Percentiles rank a stretch among this genome's conserved stretches.
phyloP scores from a whole-genome alignment of 768 basidiomycete genomes.

The Boletellus ananas region DNA sequence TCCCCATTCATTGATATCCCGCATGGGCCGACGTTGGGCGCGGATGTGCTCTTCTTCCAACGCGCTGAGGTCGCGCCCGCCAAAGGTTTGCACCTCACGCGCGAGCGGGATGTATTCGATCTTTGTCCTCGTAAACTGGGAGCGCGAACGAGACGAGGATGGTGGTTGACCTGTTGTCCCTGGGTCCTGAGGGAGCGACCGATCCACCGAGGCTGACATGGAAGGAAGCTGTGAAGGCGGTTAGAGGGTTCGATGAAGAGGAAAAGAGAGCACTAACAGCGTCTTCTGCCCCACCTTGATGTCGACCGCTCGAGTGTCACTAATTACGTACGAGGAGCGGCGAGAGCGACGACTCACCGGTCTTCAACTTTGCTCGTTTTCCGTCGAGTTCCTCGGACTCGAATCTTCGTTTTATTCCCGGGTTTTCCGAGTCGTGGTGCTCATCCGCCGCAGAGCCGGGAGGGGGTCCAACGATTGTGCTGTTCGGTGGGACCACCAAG shows the following conservation, averaged over 20 bases:
- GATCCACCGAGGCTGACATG: slow-evolving; percentile 18
- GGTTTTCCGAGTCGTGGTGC: slow-evolving; percentile 54
- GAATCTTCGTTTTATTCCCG: slow-evolving; percentile 69
- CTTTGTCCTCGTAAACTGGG: slow-evolving; percentile 65
- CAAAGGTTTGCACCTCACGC: slow-evolving; percentile 70
- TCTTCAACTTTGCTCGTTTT: slow-evolving; percentile 72
- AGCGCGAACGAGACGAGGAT: slow-evolving; percentile 36
- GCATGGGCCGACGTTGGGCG: slow-evolving; percentile 52
- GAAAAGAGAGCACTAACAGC: slow-evolving; percentile 35
- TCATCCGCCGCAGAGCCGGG: slow-evolving; percentile 14
- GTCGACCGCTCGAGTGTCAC: slow-evolving; percentile 22
- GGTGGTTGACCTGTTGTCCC: slow-evolving; percentile 30
- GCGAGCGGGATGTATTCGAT: slow-evolving; percentile 85
- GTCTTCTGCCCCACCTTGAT: slow-evolving; percentile 43
- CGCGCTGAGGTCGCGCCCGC: slow-evolving; percentile 73
- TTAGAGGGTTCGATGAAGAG: slow-evolving; percentile 13
- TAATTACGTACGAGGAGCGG: slow-evolving; percentile 23
- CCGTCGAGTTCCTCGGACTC: slow-evolving; percentile 60
- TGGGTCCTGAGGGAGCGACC: slow-evolving; percentile 15
- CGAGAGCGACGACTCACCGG: slow-evolving; percentile 45
- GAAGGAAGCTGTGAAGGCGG: slow-evolving; percentile 14
- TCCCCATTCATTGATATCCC: slow-evolving; percentile 83
- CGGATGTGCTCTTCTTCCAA: slow-evolving; percentile 60
- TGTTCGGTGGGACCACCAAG: slow-evolving; percentile 11
- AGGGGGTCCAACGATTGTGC: slow-evolving; percentile 10